A percentile compares a stretch with the other conserved stretches of the same genome.
Evolutionary conservation across 345 rosid species (phyloP).

Genomic region (Acer negundo): DNA sequence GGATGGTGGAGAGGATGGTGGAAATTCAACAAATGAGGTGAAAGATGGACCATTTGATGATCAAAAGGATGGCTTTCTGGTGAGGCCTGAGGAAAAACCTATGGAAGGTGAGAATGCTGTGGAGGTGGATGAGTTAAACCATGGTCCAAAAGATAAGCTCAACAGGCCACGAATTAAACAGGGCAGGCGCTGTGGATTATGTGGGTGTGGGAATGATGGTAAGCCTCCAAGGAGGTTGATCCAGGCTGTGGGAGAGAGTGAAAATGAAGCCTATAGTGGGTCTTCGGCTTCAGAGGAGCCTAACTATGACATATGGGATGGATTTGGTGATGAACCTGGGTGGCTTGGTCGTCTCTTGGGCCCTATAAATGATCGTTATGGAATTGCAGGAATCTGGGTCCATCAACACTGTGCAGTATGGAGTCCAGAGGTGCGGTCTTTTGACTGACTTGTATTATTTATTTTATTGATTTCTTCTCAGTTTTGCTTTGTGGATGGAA

Average conservation of each 20-base stretch:
- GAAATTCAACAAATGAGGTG: conserved; percentile 27
- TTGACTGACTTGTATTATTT: conserved; percentile 14
- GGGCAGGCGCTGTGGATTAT: conserved; percentile 89
- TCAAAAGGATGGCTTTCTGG: conserved; percentile 34
- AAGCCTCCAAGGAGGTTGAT: conserved; percentile 79
- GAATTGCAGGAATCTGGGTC: conserved; percentile 98
- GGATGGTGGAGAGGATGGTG: conserved; percentile 29
- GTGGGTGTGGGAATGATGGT: conserved; percentile 96
- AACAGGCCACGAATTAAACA: conserved; percentile 60
- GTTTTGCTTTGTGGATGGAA: conserved; percentile 8
- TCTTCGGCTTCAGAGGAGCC: conserved; percentile 88
- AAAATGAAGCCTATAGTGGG: conserved; percentile 70
- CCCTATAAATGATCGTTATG: conserved; percentile 90
- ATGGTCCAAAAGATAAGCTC: conserved; percentile 32
- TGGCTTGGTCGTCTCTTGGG: conserved; percentile 98
- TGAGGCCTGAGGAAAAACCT: conserved; percentile 40
- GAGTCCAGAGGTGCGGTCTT: conserved; percentile 89
- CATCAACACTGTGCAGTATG: conserved; percentile 97
- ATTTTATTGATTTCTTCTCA: background rate
- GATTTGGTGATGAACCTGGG: conserved; percentile 90
- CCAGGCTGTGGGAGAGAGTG: conserved; percentile 75
- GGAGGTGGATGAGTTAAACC: conserved; percentile 32
- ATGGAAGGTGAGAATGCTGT: conserved; percentile 33
- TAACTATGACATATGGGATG: conserved; percentile 89
- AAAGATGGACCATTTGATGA: conserved; percentile 33